Conservation (phyloP, 2,329 filamentous ascomycete genomes). For the Colletotrichum orbiculare region DNA sequence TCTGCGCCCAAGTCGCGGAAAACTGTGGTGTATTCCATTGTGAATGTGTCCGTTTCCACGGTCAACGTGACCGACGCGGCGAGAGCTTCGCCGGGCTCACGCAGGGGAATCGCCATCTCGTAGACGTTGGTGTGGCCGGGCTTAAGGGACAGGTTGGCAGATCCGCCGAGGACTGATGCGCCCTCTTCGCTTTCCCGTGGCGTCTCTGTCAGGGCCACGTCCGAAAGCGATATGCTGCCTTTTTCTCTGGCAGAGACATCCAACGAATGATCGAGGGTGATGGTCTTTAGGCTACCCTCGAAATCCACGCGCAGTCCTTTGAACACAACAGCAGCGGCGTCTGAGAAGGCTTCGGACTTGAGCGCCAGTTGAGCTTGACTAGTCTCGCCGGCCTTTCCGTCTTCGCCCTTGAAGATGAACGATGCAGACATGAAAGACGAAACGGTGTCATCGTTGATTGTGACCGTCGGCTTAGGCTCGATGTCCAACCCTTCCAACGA, state of each 20-base stretch:
- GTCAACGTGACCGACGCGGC: slow-evolving; percentile 72
- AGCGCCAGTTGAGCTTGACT: slow-evolving; percentile 69
- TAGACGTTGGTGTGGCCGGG: slow-evolving; percentile 77
- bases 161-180: slow-evolving; percentile 43
- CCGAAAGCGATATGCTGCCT: slow-evolving; percentile 40
- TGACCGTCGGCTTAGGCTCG: slow-evolving; percentile 59
- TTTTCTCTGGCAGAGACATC: slow-evolving; percentile 26
- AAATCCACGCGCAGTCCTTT: slow-evolving; percentile 65
- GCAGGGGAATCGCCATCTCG: slow-evolving; percentile 77
- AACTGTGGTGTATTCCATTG: slow-evolving; percentile 72
- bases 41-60: slow-evolving; percentile 73
- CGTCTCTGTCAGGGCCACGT: slow-evolving; percentile 43
- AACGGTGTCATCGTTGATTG: slow-evolving; percentile 61
- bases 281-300: slow-evolving; percentile 66
- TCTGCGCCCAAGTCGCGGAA: slow-evolving; percentile 56
- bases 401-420: slow-evolving; percentile 68
- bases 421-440: slow-evolving; percentile 65
- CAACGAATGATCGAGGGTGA: slow-evolving; percentile 61
- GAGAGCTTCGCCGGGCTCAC: slow-evolving; percentile 83
- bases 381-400: slow-evolving; percentile 70
- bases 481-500: slow-evolving; percentile 63
- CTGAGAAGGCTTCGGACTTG: slow-evolving; percentile 64
- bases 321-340: slow-evolving; percentile 63
- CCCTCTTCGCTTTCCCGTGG: slow-evolving; percentile 35
- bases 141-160: slow-evolving; percentile 69